phyloP scores from a whole-genome alignment of 2,329 filamentous ascomycete species.

The Aspergillus proliferans region DNA sequence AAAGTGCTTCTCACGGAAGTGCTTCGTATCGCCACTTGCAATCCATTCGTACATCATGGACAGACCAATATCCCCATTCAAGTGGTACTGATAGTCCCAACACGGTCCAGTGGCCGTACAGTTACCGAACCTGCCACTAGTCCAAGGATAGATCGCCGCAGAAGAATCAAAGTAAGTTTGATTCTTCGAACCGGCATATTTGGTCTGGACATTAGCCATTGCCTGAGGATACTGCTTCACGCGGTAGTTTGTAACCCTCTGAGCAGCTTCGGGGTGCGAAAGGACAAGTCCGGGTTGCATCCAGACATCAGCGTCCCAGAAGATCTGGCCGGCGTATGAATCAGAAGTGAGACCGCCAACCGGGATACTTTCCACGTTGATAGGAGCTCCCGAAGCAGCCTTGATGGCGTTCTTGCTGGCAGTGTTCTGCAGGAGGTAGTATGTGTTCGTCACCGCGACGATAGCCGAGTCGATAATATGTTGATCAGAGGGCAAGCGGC shows the following conservation, averaged over 20 bases:
- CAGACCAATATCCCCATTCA: slow-evolving; percentile 64
- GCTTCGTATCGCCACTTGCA: slow-evolving; percentile 52
- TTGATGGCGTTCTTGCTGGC: slow-evolving; percentile 50
- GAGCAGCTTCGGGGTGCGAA: slow-evolving; percentile 56
- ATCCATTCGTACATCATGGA: slow-evolving; percentile 57
- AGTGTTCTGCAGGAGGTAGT: slow-evolving; percentile 45
- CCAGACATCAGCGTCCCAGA: slow-evolving; percentile 63
- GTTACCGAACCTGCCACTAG: slow-evolving; percentile 60
- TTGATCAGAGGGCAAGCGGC: slow-evolving; percentile 51
- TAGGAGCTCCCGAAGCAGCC: slow-evolving; percentile 42
- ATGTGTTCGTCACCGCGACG: slow-evolving; percentile 43
- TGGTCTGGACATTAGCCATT: slow-evolving; percentile 51
- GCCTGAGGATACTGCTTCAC: slow-evolving; percentile 55
- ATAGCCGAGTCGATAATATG: slow-evolving; percentile 51
- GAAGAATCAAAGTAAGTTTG: slow-evolving; percentile 51
- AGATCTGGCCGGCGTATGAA: slow-evolving; percentile 60
- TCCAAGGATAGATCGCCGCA: slow-evolving; percentile 63
- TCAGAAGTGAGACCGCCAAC: slow-evolving; percentile 64
- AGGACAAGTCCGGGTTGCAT: slow-evolving; percentile 62
- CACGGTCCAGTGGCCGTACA: slow-evolving; percentile 60
- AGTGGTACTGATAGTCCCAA: slow-evolving; percentile 66
- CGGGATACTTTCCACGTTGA: slow-evolving; percentile 59
- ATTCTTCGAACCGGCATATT: slow-evolving; percentile 55
- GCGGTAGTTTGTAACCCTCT: slow-evolving; percentile 60
- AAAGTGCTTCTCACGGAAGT: slow-evolving; percentile 51